Base-by-base conservation (phyloP, 306 rosid genomes). In the Alnus rubra region DNA sequence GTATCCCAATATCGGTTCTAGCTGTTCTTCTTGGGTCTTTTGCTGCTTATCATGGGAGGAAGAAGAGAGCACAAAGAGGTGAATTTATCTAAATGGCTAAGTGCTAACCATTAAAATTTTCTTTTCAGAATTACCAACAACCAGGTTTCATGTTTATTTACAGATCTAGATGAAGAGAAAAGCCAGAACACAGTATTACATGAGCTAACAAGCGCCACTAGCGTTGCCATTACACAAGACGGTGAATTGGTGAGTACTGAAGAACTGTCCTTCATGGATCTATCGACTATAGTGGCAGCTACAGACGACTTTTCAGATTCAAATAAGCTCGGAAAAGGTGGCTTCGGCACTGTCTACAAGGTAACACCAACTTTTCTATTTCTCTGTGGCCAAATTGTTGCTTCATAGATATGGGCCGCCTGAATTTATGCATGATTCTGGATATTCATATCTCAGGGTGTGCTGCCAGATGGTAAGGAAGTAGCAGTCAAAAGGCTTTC, bases 401-500 rank as follows among this genome's bases (percentile, higher is more conserved):
- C n/a, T n/a, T n/a, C n/a, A n/a, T n/a, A n/a, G n/a, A n/a, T n/a
- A n/a, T n/a, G n/a, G n/a, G n/a, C n/a, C n/a, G n/a, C n/a, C n/a
- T n/a, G n/a, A 54, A n/a, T 12, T 60, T 53, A 2, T 18, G n/a
- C 4, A 3, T 68, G 73, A 58, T 69, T 62, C 44, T 59, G 35
- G 35, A 33, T 33, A 33, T 33, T 39, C 4, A n/a, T n/a, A 0
- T 49, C 4, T 45, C 70, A 90, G 97, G 94, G 93, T 5, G 78
- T 5, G 75, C 84, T 90, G 18, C 58, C 81, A 23, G 82, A 87
- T 83, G 95, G 93, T 39, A 84, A 82, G 55, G 80, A 76, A 76
- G 69, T 90, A 31, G 97, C 93, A 0, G 87, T 90, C 6, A 92
- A 92, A 81, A 88, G 93, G 44, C 87, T 92, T 4, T 90, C 91